Evolutionary conservation across 306 rosid genomes (phyloP).

Genomic region (Abrus pulchellus): DNA sequence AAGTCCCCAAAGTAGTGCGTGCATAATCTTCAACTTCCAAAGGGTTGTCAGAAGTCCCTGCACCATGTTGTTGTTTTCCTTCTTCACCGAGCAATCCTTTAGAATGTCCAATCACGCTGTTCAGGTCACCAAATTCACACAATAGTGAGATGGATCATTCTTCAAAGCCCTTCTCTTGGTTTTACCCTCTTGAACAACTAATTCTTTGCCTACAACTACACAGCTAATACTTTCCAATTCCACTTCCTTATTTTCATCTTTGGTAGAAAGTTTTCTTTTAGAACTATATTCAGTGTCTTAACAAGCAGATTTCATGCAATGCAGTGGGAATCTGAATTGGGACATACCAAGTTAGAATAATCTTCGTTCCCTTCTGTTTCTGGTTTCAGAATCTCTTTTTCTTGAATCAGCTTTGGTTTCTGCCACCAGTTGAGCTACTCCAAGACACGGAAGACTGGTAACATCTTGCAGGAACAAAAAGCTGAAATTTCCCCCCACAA

Average conservation of each 20-base stretch:
- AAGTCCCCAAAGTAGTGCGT: conserved; percentile 32
- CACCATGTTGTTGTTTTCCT: conserved; percentile 29
- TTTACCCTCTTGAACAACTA: conserved; percentile 7
- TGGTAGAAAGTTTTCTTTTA: conserved; percentile 1
- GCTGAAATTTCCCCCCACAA: conserved; percentile 9
- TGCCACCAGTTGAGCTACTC: conserved; percentile 36
- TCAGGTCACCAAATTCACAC: no score
- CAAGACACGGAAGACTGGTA: conserved; percentile 44
- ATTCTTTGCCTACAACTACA: neutral
- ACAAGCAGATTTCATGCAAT: neutral
- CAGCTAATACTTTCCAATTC: neutral
- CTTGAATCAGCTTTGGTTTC: neutral
- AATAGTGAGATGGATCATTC: neutral
- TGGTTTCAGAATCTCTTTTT: conserved; percentile 4
- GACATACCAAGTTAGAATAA: no score
- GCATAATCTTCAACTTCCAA: conserved; percentile 17
- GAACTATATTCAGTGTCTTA: neutral
- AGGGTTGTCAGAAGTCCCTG: conserved; percentile 25
- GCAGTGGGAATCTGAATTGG: neutral
- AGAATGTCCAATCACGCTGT: no score
- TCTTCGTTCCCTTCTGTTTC: neutral
- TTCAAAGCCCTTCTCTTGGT: conserved; percentile 23
- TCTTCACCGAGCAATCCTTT: neutral
- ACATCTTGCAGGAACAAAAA: conserved; percentile 47
- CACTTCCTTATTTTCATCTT: neutral